Conservation (phyloP, 768 basidiomycete species). For the Hortiboletus campestris region DNA sequence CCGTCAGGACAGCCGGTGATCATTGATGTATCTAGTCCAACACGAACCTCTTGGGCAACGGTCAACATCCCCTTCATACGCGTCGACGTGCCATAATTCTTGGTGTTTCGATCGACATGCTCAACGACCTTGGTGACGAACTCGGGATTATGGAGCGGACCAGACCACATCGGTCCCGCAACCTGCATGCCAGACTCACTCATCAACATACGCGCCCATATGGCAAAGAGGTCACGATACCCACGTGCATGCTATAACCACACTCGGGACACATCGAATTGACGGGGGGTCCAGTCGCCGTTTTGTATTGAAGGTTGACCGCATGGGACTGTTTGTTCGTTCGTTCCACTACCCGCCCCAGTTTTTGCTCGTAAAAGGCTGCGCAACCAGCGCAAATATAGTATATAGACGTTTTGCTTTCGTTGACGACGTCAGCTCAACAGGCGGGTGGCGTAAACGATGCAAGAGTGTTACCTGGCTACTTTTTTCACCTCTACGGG, state of each 20-base stretch:
- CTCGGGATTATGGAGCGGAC: constrained; percentile 70
- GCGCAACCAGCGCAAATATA: constrained; percentile 87
- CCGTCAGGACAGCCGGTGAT: not conserved
- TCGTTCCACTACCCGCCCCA: constrained; percentile 73
- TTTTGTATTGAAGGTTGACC: constrained; percentile 68
- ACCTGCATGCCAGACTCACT: constrained; percentile 43
- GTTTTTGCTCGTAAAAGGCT: constrained; percentile 74
- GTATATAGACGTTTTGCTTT: constrained; percentile 80
- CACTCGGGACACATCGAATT: constrained; percentile 79
- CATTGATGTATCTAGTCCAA: not conserved
- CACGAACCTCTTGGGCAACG: constrained; percentile 79
- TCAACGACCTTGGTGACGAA: constrained; percentile 76
- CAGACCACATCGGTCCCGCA: constrained; percentile 97
- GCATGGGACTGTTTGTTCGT: constrained; percentile 53
- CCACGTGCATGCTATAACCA: constrained; percentile 69
- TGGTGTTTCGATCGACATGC: constrained; percentile 62
- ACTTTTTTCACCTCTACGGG: constrained; percentile 83
- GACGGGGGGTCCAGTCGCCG: constrained; percentile 65
- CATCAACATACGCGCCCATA: not conserved
- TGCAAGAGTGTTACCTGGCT: constrained; percentile 54
- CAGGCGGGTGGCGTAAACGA: not conserved
- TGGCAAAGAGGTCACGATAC: constrained; percentile 21
- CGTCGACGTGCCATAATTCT: constrained; percentile 70
- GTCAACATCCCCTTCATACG: constrained; percentile 97
- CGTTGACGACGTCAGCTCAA: constrained; percentile 11